Evolutionary conservation across 2,329 filamentous ascomycete species (phyloP), one percentile per base, ranked within the genome.

Genomic region (Clonostachys byssicola): DNA sequence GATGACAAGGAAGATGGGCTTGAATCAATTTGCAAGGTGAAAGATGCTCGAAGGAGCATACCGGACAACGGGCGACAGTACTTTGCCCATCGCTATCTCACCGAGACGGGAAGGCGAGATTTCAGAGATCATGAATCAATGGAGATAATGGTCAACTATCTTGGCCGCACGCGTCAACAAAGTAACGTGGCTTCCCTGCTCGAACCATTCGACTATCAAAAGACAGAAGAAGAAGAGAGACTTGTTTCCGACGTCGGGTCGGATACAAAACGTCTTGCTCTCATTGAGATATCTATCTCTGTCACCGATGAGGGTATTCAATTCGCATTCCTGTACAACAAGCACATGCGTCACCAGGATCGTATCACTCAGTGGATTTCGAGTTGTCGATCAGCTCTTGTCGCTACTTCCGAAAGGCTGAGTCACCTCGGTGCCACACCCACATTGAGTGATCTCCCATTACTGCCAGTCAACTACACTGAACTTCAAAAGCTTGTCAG

Each of bases 81-180:
- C 51, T 72, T 73, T 50, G 61, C 65, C 1, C 57, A 59, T 18
- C 54, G 49, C 9, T 55, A 54, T 57, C 2, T 65, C 3, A 62
- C 63, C 1, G 56, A 54, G n/a, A 70, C 70, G 43, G 62, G 62
- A 2, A 52, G 49, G 1, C 50, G 65, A 38, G 51, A 60, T 23
- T 70, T 65, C 51, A 49, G 51, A 2, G 52, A 63, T 2, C 63
- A 70, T 49, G 58, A 58, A n/a, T 55, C 61, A 1, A 65, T 73
- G 49, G 76, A 79, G 51, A 51, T 78, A 2, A 56, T 71, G 0
- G 75, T 78, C 60, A 78, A 78, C 54, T 78, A 74, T 49, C 71
- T 10, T 59, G 68, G 44, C 1, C 51, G 52, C 1, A 59, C 62
- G 20, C 54, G 53, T 5, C 48, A 54, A 2, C 6, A 49, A 60